These are phyloP conservation scores for Pouteria glomerata DNA, from an alignment of 148 eudicot species.

Conservation along the genomic window DNA sequence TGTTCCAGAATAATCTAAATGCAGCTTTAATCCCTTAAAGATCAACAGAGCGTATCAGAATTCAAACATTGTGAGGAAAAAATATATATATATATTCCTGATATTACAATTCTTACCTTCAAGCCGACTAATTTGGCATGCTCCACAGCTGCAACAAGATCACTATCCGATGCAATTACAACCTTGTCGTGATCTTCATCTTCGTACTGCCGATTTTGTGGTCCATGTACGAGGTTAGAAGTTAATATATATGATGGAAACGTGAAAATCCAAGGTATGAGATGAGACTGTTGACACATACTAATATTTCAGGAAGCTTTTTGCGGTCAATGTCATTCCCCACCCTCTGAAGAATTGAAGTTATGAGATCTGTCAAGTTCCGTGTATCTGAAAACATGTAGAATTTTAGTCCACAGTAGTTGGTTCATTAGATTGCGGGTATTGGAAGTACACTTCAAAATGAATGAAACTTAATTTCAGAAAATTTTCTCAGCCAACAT, in stretches of 20 bases:
- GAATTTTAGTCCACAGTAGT: background rate
- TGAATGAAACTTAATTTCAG: background rate
- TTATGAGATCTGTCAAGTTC: slow-evolving; percentile 66
- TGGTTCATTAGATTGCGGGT: background rate
- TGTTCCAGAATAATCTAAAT: slow-evolving; percentile 55
- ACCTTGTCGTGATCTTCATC: slow-evolving; percentile 92
- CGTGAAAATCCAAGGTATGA: background rate
- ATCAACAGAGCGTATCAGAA: too few species aligned
- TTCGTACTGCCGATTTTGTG: slow-evolving; percentile 62
- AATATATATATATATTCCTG: too few species aligned
- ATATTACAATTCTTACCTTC: too few species aligned
- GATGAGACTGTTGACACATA: slow-evolving; percentile 16
- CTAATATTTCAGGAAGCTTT: slow-evolving; percentile 79
- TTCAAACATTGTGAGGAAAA: too few species aligned
- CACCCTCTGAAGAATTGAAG: slow-evolving; percentile 87
- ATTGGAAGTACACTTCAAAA: background rate
- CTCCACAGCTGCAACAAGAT: slow-evolving; percentile 93
- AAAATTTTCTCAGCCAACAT: background rate
- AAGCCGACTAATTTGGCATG: slow-evolving; percentile 83
- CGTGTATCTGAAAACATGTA: slow-evolving; percentile 46
- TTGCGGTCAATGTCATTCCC: slow-evolving; percentile 82
- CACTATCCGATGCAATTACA: slow-evolving; percentile 77
- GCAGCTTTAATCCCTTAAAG: slow-evolving; percentile 65
- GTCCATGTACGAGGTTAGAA: slow-evolving; percentile 16
- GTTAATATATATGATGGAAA: too few species aligned